Percentiles rank a stretch among this genome's conserved stretches.
These are phyloP conservation scores for Globisporangium takayamanum DNA, from an alignment of 352 stramenopile species.

Conservation along the genomic window DNA sequence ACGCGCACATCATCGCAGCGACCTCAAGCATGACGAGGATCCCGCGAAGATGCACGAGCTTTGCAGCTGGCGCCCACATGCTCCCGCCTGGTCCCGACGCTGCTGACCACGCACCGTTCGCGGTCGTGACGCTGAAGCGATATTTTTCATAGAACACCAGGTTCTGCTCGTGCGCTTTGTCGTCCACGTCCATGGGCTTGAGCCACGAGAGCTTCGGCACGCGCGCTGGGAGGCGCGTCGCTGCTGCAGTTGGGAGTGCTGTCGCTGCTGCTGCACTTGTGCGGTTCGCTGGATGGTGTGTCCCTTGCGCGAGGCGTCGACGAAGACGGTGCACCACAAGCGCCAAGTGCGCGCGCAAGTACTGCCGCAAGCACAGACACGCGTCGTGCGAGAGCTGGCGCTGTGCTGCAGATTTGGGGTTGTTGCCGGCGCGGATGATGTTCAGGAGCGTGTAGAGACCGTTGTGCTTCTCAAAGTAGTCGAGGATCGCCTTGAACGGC, in stretches of 20 bases:
- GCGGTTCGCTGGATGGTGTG: conserved; percentile 42
- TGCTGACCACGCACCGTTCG: conserved; percentile 52
- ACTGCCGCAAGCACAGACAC: conserved; percentile 78
- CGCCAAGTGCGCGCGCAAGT: conserved; percentile 76
- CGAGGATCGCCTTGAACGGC: conserved; percentile 71
- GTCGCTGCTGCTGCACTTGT: conserved; percentile 15
- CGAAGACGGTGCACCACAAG: conserved; percentile 63
- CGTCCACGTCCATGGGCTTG: conserved; percentile 78
- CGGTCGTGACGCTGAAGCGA: conserved; percentile 53
- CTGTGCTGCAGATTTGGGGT: conserved; percentile 68
- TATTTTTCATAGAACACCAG: conserved; percentile 83
- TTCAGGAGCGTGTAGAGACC: conserved; percentile 80
- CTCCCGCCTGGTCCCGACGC: conserved; percentile 37
- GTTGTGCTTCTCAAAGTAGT: conserved; percentile 83
- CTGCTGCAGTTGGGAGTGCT: conserved; percentile 39
- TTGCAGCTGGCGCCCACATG: conserved; percentile 71
- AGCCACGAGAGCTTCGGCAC: conserved; percentile 68
- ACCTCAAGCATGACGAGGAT: conserved; percentile 80
- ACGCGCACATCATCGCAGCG: conserved; percentile 50
- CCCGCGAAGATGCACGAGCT: conserved; percentile 65
- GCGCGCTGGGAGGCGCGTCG: conserved; percentile 54
- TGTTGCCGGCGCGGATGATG: conserved; percentile 77
- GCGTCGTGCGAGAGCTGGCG: conserved; percentile 78
- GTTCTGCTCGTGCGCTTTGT: conserved; percentile 81
- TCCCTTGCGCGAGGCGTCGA: conserved; percentile 53